Evolutionary conservation across 148 eudicot species (phyloP), one percentile per base, ranked within the genome.

Genomic region (Pouteria glomerata): DNA sequence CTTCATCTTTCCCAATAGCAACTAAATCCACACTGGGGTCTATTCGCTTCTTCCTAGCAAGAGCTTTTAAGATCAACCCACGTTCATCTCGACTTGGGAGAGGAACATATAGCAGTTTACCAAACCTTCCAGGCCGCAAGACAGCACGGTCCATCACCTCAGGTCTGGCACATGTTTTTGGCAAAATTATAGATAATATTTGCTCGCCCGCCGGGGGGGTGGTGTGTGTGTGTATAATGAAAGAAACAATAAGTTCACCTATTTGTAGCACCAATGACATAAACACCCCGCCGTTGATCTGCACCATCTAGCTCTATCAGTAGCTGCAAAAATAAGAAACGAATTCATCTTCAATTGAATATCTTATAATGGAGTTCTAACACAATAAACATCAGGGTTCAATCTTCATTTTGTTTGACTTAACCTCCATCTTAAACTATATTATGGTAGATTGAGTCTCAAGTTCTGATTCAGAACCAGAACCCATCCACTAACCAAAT

Each of bases 191-290:
- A 41, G 19, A 55, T 48, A 65, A 56, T 39, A 39, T n/a, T n/a
- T n/a, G n/a, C n/a, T n/a, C n/a, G n/a, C n/a, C n/a, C n/a, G n/a
- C n/a, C n/a, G n/a, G n/a, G n/a, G n/a, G n/a, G n/a, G n/a, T n/a
- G n/a, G n/a, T n/a, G n/a, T n/a, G n/a, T n/a, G n/a, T n/a, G n/a
- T n/a, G n/a, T n/a, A 39, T 39, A 39, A 39, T 0, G 8, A 45
- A 57, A 23, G 41, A 67, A 63, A 50, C n/a, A 10, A 21, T 56
- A 5, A 62, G 45, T 2, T 37, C 77, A 93, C 98, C 97, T 79
- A 81, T 93, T 93, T 60, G 98, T 93, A 35, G 98, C 98, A 72
- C 98, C 97, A 79, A 93, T 89, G 58, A 93, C 89, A 75, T 65
- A 93, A 76, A 93, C 98, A 39, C 96, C 96, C 12, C 78, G 73